Evolutionary conservation across 306 rosid species (phyloP), one percentile per base, ranked within the genome.

Genomic region (Senna tora): DNA sequence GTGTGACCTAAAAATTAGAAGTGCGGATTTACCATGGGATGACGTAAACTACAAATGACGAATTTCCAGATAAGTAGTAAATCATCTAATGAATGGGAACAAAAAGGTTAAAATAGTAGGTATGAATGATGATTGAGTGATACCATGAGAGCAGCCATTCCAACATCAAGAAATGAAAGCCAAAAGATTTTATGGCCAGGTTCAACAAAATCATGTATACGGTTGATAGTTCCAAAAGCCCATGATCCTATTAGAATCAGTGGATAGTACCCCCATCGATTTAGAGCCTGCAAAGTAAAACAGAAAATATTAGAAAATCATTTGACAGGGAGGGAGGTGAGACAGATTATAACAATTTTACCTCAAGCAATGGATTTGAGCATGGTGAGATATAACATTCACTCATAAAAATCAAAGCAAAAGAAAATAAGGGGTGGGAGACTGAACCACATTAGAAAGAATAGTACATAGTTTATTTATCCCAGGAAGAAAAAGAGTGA

Each of bases 231-330:
- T 64, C 97, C 97, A 81, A 88, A 93, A 78, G 97, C 86, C 90
- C 90, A 88, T 22, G 98, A 89, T 82, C 93, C 98, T 79, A 93
- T 90, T 59, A 93, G 92, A 78, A 90, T 93, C 52, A 93, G 92
- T 0, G 98, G 98, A 75, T 93, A 90, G 84, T 90, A 90, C 39
- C 97, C 96, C 98, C 96, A 90, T 58, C 97, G 88, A 75, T 87
- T 93, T 54, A 93, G 67, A 77, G 96, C 96, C 98, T 93, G 92
- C 67, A 75, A 75, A 11, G 58, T 33, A 43, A 70, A 66, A 71
- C 16, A 71, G 50, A 77, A 69, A 74, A 61, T 16, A 59, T 32
- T 16, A 9, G 41, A 51, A 45, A 19, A 64, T 42, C 38, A 61
- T 21, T 77, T 43, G 17, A 77, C 19, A 42, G 41, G 53, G 73